These are phyloP conservation scores for Plectosphaerella sp. DNA, from an alignment of 2,329 filamentous ascomycete genomes.

Conservation along the genomic window DNA sequence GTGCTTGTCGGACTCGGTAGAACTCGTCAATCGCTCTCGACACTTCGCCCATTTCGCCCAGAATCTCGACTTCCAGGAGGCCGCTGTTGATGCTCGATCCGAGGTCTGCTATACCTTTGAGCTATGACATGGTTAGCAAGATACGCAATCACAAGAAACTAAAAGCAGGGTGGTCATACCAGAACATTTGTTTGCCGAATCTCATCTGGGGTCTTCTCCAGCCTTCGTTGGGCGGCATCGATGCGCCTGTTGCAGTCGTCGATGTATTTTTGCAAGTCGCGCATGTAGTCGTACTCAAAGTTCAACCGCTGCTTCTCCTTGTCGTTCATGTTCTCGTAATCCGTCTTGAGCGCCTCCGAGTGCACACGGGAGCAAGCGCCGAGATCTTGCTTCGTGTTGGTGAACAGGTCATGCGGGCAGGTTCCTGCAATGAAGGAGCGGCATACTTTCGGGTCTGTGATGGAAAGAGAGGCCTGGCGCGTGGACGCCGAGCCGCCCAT, in stretches of 20 bases:
- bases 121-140: conserved; percentile 32
- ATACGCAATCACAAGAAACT: neutral
- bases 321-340: conserved; percentile 74
- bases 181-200: conserved; percentile 91
- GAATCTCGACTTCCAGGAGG: conserved; percentile 77
- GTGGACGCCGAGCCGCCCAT: conserved; percentile 73
- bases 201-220: conserved; percentile 98
- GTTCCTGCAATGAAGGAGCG: conserved; percentile 15
- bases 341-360: conserved; percentile 79
- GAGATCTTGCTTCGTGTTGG: conserved; percentile 97
- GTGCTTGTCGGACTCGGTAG: conserved; percentile 76
- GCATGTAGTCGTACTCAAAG: conserved; percentile 95
- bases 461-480: conserved; percentile 75
- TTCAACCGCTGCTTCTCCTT: conserved; percentile 73
- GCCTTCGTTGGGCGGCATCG: conserved; percentile 77
- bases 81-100: conserved; percentile 74
- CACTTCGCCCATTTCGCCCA: conserved; percentile 78
- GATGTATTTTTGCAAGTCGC: conserved; percentile 94
- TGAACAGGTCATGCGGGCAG: conserved; percentile 73
- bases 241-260: conserved; percentile 95
- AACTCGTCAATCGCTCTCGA: conserved; percentile 81
- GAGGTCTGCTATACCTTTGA: conserved; percentile 83
- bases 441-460: conserved; percentile 60
- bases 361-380: conserved; percentile 86
- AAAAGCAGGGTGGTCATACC: conserved; percentile 28